Evolutionary conservation across 2,329 filamentous ascomycete species (phyloP).

Genomic region (Fusarium coffeatum): DNA sequence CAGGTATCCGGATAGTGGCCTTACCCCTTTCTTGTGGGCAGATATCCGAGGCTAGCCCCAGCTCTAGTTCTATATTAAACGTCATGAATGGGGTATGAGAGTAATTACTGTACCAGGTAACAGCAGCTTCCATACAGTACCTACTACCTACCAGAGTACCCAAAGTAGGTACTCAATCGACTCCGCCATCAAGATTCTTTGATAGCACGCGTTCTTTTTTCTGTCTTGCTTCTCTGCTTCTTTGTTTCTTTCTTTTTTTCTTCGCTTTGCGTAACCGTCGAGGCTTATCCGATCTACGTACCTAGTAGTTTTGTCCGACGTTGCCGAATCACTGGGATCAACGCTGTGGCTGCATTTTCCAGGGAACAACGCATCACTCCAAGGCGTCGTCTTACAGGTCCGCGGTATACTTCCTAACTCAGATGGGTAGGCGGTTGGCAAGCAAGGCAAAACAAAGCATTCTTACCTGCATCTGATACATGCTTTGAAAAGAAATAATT

Average conservation of each 20-base stretch:
- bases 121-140: neutral
- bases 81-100: neutral
- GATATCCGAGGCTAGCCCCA: neutral
- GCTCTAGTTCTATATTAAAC: slow-evolving; percentile 2
- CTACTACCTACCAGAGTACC: too few relatives aligned
- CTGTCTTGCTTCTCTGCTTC: neutral
- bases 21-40: slow-evolving; percentile 1
- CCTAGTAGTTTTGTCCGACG: slow-evolving; percentile 6
- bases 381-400: neutral
- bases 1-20: neutral
- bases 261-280: neutral
- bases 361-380: neutral
- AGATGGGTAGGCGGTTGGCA: neutral
- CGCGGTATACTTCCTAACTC: neutral
- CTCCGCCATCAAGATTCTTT: slow-evolving; percentile 6
- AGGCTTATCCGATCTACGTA: neutral
- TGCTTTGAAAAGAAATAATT: neutral
- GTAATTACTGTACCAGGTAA: neutral
- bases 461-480: neutral
- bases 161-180: neutral
- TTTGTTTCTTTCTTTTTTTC: neutral
- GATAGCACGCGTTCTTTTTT: neutral
- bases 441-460: neutral
- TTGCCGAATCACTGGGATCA: slow-evolving; percentile 20
- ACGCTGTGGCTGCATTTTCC: neutral